Percentiles rank a stretch among this genome's conserved stretches.
Conservation (phyloP, 1,284 basidiomycete genomes). For the Testicularia cyperi region DNA sequence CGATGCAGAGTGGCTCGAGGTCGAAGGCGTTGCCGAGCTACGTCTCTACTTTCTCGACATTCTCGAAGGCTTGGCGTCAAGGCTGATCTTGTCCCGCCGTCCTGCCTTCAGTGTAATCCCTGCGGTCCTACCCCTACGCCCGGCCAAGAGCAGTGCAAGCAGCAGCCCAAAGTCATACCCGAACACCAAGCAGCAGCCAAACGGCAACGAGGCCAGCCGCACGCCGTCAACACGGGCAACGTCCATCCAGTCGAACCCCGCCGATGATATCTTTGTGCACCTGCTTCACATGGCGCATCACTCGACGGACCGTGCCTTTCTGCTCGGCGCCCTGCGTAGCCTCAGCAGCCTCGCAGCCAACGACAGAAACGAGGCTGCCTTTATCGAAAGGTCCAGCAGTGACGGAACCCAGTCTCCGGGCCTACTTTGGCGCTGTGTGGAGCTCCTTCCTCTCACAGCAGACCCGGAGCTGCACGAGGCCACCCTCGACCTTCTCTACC, state of each 20-base stretch:
- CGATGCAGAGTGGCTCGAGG: slow-evolving; percentile 28
- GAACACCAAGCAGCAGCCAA: neutral
- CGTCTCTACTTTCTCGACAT: slow-evolving; percentile 53
- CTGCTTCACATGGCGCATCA: slow-evolving; percentile 39
- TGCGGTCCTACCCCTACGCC: neutral
- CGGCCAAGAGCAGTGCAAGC: neutral
- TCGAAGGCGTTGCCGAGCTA: slow-evolving; percentile 48
- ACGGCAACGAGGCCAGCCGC: slow-evolving; percentile 1
- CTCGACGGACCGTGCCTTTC: slow-evolving; percentile 48
- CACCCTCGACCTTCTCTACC: slow-evolving; percentile 51
- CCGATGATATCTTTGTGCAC: slow-evolving; percentile 42
- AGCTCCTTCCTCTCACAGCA: slow-evolving; percentile 47
- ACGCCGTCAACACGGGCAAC: too few relatives aligned
- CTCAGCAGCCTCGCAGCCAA: slow-evolving; percentile 39
- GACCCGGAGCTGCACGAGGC: slow-evolving; percentile 53
- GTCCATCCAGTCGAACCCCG: neutral
- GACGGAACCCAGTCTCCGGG: slow-evolving; percentile 30
- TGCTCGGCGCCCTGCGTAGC: slow-evolving; percentile 49
- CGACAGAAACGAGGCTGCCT: slow-evolving; percentile 44
- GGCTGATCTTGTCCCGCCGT: slow-evolving; percentile 32
- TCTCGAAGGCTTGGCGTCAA: slow-evolving; percentile 40
- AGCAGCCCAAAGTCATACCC: too few relatives aligned
- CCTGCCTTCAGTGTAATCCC: slow-evolving; percentile 4
- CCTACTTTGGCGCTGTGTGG: slow-evolving; percentile 44
- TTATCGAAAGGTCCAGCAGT: slow-evolving; percentile 34